Base-by-base conservation (phyloP, 2,329 filamentous ascomycete species). In the Aureobasidium sp. region DNA sequence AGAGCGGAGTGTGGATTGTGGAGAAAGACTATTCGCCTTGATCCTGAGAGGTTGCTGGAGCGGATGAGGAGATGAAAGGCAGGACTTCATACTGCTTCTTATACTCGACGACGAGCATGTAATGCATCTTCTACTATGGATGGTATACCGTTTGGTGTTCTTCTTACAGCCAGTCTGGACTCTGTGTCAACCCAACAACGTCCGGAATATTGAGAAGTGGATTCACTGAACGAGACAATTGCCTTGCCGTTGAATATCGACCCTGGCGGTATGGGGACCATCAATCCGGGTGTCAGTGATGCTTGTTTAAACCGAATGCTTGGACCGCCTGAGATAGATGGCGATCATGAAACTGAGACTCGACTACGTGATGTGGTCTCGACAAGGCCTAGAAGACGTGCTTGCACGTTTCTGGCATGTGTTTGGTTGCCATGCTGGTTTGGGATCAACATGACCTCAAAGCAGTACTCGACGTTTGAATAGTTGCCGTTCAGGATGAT, bases 181-280 rank as follows among this genome's bases (percentile, higher is more conserved):
- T 57, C 39, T 33, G 39, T 31, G 53, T 57, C 53, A 57, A 57
- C 29, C 39, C 7, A 12, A 45, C 39, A 57, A 57, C 53, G 53
- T 57, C n/a, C 39, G 24, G 6, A 45, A 35, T 57, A 57, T 45
- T 45, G 53, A 33, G 19, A 45, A 57, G 53, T 58, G 54, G 54
- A 47, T 35, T 17, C 12, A 22, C 19, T 19, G 31, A 40, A 58
- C 29, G 42, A 58, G 44, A 58, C 54, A 58, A 47, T 29, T 27
- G 14, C 12, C 29, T 58, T 40, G 19, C 54, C 54, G 54, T 58
- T 58, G 29, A 12, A 17, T 27, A 58, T 35, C 40, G 22, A 47
- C 29, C 54, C 40, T 37, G 39, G 5, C 54, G 42, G 39, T 15
- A 57, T 5, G 17, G 4, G 53, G 53, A 58, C 42, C 47, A 47